Evolutionary conservation across 768 basidiomycete species (phyloP).

Genomic region (Tephrocybe sp.): DNA sequence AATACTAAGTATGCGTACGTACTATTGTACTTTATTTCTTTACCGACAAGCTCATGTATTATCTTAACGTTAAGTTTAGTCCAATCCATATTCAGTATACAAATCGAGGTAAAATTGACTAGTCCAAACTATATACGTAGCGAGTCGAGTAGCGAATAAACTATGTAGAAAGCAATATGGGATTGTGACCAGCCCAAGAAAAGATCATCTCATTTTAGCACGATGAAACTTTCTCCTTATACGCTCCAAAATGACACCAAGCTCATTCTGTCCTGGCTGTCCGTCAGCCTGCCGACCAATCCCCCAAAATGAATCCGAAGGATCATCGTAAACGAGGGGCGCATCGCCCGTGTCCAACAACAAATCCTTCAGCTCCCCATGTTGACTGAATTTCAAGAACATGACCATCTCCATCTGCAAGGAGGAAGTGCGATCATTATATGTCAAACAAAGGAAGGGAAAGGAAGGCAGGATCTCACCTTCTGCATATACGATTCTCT

Average conservation of each 20-base stretch:
- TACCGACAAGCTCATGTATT: too few relatives aligned
- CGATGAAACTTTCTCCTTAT: slow-evolving; percentile 47
- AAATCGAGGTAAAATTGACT: too few relatives aligned
- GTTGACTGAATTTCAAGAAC: slow-evolving; percentile 68
- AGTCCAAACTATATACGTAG: too few relatives aligned
- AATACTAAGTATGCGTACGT: too few relatives aligned
- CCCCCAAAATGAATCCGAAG: slow-evolving; percentile 63
- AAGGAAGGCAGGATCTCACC: too few relatives aligned
- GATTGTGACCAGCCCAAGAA: too few relatives aligned
- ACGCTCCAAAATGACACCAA: slow-evolving; percentile 56
- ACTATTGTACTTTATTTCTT: too few relatives aligned
- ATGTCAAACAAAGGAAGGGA: neutral
- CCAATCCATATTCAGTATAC: too few relatives aligned
- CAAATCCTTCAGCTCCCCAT: slow-evolving; percentile 47
- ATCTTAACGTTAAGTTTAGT: too few relatives aligned
- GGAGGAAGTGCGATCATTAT: neutral
- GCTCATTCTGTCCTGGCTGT: slow-evolving; percentile 41
- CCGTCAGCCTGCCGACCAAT: slow-evolving; percentile 45
- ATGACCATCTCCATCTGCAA: slow-evolving; percentile 68
- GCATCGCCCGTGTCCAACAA: slow-evolving; percentile 50
- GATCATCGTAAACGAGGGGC: slow-evolving; percentile 52
- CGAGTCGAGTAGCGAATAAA: too few relatives aligned
- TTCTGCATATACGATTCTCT: slow-evolving; percentile 16
- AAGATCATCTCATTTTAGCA: slow-evolving; percentile 15
- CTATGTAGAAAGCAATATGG: too few relatives aligned